Base-by-base conservation (phyloP, 345 rosid genomes). In the Mercurialis annua region DNA sequence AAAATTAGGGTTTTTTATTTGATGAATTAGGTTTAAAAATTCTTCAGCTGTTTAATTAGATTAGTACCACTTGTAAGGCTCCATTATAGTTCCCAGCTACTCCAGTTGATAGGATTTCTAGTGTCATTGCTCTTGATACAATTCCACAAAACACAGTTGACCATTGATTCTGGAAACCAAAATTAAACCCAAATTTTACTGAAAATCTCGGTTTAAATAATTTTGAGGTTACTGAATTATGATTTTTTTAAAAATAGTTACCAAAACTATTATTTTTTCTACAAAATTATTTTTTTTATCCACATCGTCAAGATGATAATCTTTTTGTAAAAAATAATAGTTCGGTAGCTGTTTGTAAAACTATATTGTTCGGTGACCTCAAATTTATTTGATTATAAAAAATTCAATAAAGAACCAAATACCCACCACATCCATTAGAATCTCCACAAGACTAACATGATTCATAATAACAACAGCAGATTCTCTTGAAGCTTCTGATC, bases 81-180 rank as follows among this genome's bases (percentile, higher is more conserved):
- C 98, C 98, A 68, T 93, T 90, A 74, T 83, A 90, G 86, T 90
- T 93, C 71, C 98, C 98, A 59, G 97, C 98, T 23, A 93, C 94
- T 34, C 98, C 98, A 5, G 96, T 90, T 50, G 97, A 93, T 14
- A 93, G 84, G 65, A 93, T 90, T 62, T 90, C 97, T 2, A 93
- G 61, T n/a, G 98, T 93, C 86, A 90, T 76, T 48, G 96, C 94
- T 78, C 94, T 81, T 38, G 98, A 93, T 30, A 93, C 96, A 44
- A 93, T 87, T 20, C 96, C 90, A 46, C 92, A 87, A 70, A 93
- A 93, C 71, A 87, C 86, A 73, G 81, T 81, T 14, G 91, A 85
- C 97, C 97, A 93, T 74, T 90, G 92, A 71, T 83, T 84, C 98
- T 93, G 80, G 14, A 66, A 72, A 38, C 18, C 47, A 65, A 59